Base-by-base conservation (phyloP, 78 protist genomes). In the Protostelium mycophagum region DNA sequence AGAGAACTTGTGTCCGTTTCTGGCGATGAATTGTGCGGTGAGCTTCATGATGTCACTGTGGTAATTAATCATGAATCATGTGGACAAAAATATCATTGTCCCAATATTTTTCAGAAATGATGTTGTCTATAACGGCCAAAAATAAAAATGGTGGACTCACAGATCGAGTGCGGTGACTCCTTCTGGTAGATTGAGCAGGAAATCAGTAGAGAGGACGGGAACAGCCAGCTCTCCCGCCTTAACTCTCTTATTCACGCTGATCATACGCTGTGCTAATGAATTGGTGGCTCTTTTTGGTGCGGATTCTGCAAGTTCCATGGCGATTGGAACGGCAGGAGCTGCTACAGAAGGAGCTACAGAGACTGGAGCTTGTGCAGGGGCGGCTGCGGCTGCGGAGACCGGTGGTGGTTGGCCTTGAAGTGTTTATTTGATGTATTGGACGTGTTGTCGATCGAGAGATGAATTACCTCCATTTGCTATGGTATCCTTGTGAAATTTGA, bases 11-110 rank as follows among this genome's bases (percentile, higher is more conserved):
- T 90, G 88, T 10, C 94, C 94, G 91, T 94, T 94, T 83, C 85
- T 63, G 85, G 96, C 96, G 34, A 89, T 87, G 91, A 91, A 94
- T 31, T 94, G 96, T 73, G 96, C 96, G 38, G 94, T 90, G 34
- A 94, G 63, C 85, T 93, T 94, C 35, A 94, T 94, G 83, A 93
- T 91, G 89, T 94, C 96, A 0, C 93, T 92, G 36, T 28, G 31
- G n/a, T 73, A 28, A 88, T 63, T 0, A 1, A 29, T 85, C 1
- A 25, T 38, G 10, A 1, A 16, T 34, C 0, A 38, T 31, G 28
- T 25, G 31, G 37, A 73, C 51, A 34, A 35, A 25, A 63, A 89
- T 36, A 83, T 36, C 38, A 34, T 25, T 36, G 16, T 51, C 9
- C 34, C 63, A 28, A 28, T 1, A 37, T 36, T 1, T 25, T 35